phyloP scores from a whole-genome alignment of 805 yeast genomes.

The Scheffersomyces ergatensis region DNA sequence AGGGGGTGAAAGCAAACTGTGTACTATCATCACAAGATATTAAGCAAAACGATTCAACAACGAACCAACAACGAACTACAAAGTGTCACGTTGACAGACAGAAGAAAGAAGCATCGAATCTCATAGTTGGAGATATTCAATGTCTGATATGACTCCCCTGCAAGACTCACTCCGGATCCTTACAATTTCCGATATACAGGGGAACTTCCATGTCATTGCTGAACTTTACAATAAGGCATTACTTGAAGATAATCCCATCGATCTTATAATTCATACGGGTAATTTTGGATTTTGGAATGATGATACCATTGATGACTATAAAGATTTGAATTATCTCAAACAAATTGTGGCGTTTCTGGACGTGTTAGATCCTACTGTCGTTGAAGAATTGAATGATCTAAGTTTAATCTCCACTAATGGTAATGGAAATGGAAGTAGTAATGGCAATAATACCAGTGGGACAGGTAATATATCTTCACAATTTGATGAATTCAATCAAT shows the following conservation, averaged over 20 bases:
- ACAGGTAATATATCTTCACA: neutral
- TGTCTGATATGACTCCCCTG: neutral
- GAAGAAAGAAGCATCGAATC: too few species aligned
- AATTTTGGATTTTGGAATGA: slow-evolving; percentile 74
- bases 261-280: slow-evolving; percentile 65
- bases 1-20: too few species aligned
- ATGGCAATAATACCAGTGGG: neutral
- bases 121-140: too few species aligned
- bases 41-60: too few species aligned
- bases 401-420: slow-evolving; percentile 25
- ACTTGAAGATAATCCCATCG: slow-evolving; percentile 10
- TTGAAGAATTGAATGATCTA: slow-evolving; percentile 51
- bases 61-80: too few species aligned
- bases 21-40: too few species aligned
- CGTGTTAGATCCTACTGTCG: slow-evolving; percentile 46
- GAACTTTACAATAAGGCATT: slow-evolving; percentile 11
- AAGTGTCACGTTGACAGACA: too few species aligned
- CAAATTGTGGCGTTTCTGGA: slow-evolving; percentile 69
- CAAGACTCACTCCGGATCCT: slow-evolving; percentile 8
- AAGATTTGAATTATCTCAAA: slow-evolving; percentile 54
- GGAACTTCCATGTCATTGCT: slow-evolving; percentile 18
- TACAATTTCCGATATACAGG: slow-evolving; percentile 28
- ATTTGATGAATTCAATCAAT: slow-evolving; percentile 7
- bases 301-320: slow-evolving; percentile 49
- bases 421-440: neutral